Evolutionary conservation across 768 basidiomycete genomes (phyloP).

Genomic region (Pholiota conissans): DNA sequence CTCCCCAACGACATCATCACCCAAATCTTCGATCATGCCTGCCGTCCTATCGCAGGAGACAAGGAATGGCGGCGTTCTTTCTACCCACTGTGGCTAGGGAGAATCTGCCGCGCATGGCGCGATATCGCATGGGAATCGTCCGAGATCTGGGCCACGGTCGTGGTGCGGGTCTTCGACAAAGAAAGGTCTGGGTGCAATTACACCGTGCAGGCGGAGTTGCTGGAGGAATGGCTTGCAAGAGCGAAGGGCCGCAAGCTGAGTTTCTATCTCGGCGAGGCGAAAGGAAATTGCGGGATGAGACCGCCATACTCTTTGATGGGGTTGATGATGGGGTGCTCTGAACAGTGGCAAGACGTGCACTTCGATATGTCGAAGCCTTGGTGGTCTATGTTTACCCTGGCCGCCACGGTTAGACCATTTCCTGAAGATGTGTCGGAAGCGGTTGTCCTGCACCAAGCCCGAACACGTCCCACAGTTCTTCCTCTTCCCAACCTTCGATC

Average conservation of each 20-base stretch:
- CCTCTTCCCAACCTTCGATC: not conserved
- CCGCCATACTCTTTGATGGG: not conserved
- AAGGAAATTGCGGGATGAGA: not conserved
- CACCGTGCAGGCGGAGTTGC: conserved; percentile 2
- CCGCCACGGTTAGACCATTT: too few relatives aligned
- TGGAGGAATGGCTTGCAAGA: conserved; percentile 16
- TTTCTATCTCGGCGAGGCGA: conserved; percentile 11
- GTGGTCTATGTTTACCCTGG: not conserved
- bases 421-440: too few relatives aligned
- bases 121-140: not conserved
- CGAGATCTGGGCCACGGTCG: conserved; percentile 4
- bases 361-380: conserved; percentile 4
- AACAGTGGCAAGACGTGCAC: conserved; percentile 13
- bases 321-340: not conserved
- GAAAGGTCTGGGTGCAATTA: not conserved
- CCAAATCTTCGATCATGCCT: conserved; percentile 11
- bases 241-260: conserved; percentile 12
- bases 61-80: not conserved
- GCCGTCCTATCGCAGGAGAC: not conserved
- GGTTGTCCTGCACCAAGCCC: not conserved
- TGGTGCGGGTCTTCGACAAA: not conserved
- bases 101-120: not conserved
- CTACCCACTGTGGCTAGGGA: not conserved
- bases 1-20: conserved; percentile 9
- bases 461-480: not conserved